A percentile compares a stretch with the other conserved stretches of the same genome.
These are phyloP conservation scores for Furcasterigmium furcatum DNA, from an alignment of 2,329 filamentous ascomycete genomes.

Conservation along the genomic window DNA sequence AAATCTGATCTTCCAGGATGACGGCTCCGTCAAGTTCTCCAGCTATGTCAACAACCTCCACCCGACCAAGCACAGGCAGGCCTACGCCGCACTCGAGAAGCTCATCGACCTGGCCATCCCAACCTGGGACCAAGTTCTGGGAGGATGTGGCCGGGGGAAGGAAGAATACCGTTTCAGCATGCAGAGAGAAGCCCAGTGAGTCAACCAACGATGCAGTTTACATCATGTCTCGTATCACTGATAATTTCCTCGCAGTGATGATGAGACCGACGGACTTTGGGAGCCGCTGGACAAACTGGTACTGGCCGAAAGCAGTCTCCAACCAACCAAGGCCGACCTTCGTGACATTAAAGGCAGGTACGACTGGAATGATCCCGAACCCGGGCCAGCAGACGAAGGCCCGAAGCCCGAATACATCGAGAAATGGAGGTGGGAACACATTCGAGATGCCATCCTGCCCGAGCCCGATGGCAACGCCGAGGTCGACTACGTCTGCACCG, in stretches of 20 bases:
- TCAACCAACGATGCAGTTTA: no score
- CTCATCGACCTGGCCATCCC: conserved; percentile 31
- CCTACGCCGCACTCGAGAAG: conserved; percentile 32
- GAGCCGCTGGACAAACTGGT: no score
- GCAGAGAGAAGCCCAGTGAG: no score
- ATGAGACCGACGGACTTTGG: no score
- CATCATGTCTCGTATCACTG: no score
- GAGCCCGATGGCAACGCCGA: conserved; percentile 9
- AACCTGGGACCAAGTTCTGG: conserved; percentile 29
- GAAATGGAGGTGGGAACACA: conserved; percentile 7
- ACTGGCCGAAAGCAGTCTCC: no score
- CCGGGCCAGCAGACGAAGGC: conserved; percentile 12
- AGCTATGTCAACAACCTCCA: conserved; percentile 47
- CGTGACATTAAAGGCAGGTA: no score
- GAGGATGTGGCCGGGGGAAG: no score
- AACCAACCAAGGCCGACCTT: no score
- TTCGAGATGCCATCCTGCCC: conserved; percentile 13
- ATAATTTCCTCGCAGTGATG: no score
- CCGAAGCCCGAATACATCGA: no score
- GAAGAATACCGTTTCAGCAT: no score
- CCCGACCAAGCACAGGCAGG: conserved; percentile 20
- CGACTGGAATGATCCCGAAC: conserved; percentile 5
- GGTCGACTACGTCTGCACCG: conserved; percentile 13
- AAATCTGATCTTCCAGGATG: conserved; percentile 30
- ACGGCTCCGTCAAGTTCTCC: conserved; percentile 26